Conservation (phyloP, 768 basidiomycete species). For the Thelephora aurantiotincta region DNA sequence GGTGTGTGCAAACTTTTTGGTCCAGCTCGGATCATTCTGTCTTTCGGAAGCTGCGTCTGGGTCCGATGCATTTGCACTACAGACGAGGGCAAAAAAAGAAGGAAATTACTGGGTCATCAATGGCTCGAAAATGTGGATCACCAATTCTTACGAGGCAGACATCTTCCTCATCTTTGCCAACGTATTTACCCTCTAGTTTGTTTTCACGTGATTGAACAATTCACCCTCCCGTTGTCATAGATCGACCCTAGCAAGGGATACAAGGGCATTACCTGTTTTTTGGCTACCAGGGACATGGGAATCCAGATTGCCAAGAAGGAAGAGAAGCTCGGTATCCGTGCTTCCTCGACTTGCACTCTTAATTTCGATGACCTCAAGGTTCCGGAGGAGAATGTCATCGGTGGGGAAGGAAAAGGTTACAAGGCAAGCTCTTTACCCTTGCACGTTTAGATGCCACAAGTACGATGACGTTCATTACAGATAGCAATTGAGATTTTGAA, state of each 20-base stretch:
- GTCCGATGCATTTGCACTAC: constrained; percentile 93
- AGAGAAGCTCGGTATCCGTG: constrained; percentile 93
- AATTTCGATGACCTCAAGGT: constrained; percentile 89
- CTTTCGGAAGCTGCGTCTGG: constrained; percentile 88
- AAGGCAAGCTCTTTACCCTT: constrained; percentile 30
- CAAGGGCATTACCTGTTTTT: constrained; percentile 98
- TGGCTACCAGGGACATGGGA: constrained; percentile 94
- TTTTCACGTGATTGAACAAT: background rate
- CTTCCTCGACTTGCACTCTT: constrained; percentile 88
- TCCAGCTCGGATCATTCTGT: constrained; percentile 89
- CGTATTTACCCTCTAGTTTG: constrained; percentile 26
- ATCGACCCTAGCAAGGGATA: constrained; percentile 86
- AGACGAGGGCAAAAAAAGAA: constrained; percentile 82
- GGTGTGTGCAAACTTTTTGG: background rate
- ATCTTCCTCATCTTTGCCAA: constrained; percentile 93
- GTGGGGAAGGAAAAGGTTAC: constrained; percentile 85
- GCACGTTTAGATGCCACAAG: constrained; percentile 1
- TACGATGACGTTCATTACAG: constrained; percentile 16
- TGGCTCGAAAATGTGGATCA: constrained; percentile 99
- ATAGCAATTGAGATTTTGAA: constrained; percentile 95
- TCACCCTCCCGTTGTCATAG: constrained; percentile 18
- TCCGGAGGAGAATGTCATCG: constrained; percentile 81
- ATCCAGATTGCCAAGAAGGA: constrained; percentile 97
- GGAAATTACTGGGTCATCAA: constrained; percentile 80
- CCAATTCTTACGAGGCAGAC: constrained; percentile 86